Conservation (phyloP, 2,329 filamentous ascomycete genomes). For the Fusarium sp. region DNA sequence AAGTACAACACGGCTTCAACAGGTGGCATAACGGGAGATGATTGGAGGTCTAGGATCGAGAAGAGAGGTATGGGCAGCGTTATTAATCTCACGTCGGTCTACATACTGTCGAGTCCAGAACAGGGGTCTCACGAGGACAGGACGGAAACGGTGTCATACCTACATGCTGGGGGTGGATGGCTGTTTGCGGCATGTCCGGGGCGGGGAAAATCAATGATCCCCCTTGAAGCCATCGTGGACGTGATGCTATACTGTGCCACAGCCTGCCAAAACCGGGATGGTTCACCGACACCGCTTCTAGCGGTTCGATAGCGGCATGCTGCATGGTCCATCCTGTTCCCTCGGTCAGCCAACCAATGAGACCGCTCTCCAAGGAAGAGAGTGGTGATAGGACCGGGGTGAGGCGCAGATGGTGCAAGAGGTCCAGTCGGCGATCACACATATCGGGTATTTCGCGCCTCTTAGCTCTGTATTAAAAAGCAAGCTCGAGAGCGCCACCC, state of each 20-base stretch:
- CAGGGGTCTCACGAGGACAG: conserved; percentile 45
- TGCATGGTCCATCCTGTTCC: conserved; percentile 40
- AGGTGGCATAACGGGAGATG: conserved; percentile 22
- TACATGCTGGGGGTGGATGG: conserved; percentile 42
- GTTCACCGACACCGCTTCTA: conserved; percentile 47
- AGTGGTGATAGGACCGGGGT: conserved; percentile 47
- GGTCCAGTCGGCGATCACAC: conserved; percentile 44
- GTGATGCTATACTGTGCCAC: conserved; percentile 45
- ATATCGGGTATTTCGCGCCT: conserved; percentile 44
- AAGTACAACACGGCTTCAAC: conserved; percentile 9
- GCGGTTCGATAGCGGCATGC: conserved; percentile 45
- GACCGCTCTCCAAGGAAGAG: conserved; percentile 38
- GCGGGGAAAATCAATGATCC: conserved; percentile 43
- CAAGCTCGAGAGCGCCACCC: conserved; percentile 27
- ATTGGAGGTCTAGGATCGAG: conserved; percentile 27
- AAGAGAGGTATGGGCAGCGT: conserved; percentile 33
- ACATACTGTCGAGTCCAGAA: conserved; percentile 34
- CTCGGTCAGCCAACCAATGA: conserved; percentile 44
- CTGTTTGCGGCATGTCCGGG: conserved; percentile 45
- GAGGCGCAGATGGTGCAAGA: conserved; percentile 47
- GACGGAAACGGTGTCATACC: conserved; percentile 46
- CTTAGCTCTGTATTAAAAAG: conserved; percentile 38
- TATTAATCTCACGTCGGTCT: conserved; percentile 43
- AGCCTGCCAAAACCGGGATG: conserved; percentile 42
- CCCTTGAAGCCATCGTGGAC: conserved; percentile 45